These are phyloP conservation scores for Xerocomus spinulosus DNA, from an alignment of 768 basidiomycete species.

Conservation along the genomic window DNA sequence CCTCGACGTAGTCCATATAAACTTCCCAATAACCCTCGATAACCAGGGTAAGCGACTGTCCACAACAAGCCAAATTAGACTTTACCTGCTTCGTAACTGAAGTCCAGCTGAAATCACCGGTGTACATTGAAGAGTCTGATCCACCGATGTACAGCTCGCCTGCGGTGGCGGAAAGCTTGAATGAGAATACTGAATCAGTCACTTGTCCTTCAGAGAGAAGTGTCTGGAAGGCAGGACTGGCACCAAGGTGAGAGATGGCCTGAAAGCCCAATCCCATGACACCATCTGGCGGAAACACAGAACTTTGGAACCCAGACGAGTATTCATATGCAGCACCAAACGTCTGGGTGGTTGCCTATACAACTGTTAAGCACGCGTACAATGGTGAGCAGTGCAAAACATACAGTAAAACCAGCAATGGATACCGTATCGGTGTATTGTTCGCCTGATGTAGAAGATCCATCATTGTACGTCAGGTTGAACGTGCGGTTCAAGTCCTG, in stretches of 20 bases:
- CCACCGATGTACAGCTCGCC: constrained; percentile 53
- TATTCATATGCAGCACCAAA: constrained; percentile 14
- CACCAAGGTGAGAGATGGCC: constrained; percentile 32
- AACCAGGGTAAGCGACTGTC: background rate
- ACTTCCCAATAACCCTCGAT: constrained; percentile 20
- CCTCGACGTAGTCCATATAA: constrained; percentile 4
- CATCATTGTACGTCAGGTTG: background rate
- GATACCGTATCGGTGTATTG: constrained; percentile 10
- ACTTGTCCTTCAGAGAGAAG: constrained; percentile 35
- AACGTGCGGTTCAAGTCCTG: constrained; percentile 1
- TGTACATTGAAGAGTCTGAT: constrained; percentile 39
- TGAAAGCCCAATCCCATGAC: constrained; percentile 41
- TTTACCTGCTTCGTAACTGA: constrained; percentile 9
- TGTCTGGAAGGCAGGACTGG: constrained; percentile 37
- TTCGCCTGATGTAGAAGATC: constrained; percentile 2
- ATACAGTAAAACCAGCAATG: constrained; percentile 10
- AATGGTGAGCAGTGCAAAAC: background rate
- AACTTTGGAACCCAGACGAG: background rate
- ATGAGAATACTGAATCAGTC: constrained; percentile 36
- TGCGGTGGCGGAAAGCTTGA: constrained; percentile 40
- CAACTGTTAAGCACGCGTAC: background rate
- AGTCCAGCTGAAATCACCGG: constrained; percentile 39
- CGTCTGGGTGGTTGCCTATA: constrained; percentile 11
- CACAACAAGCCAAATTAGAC: background rate
- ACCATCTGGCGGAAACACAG: constrained; percentile 20